Evolutionary conservation across 2,329 filamentous ascomycete species (phyloP).

Genomic region (Aspergillus uvarum): DNA sequence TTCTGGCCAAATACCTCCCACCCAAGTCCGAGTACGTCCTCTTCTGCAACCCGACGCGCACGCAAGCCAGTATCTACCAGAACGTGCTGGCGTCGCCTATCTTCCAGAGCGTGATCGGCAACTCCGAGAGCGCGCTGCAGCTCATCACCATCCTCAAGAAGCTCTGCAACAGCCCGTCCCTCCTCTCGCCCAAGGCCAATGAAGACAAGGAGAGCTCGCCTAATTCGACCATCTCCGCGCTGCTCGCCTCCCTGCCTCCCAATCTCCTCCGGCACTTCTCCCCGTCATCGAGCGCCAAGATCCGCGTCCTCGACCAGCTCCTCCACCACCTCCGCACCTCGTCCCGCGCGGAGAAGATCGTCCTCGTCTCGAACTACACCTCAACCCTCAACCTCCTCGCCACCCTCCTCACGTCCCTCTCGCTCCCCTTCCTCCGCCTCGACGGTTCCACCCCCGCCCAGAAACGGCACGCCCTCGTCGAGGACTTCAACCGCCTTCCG

Average conservation of each 20-base stretch:
- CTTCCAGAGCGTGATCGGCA: constrained; percentile 63
- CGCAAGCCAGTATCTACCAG: constrained; percentile 62
- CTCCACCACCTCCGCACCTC: constrained; percentile 60
- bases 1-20: constrained; percentile 65
- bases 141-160: constrained; percentile 73
- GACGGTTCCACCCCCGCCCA: constrained; percentile 65
- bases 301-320: constrained; percentile 66
- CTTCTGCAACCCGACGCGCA: constrained; percentile 62
- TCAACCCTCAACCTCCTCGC: constrained; percentile 68
- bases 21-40: constrained; percentile 68
- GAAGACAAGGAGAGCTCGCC: constrained; percentile 43
- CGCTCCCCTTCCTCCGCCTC: constrained; percentile 64
- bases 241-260: constrained; percentile 56
- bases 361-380: constrained; percentile 75
- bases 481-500: constrained; percentile 65
- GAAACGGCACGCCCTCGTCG: constrained; percentile 67
- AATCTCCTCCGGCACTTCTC: constrained; percentile 55
- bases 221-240: constrained; percentile 47
- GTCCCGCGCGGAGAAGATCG: constrained; percentile 65
- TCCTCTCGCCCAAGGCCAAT: constrained; percentile 54
- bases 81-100: constrained; percentile 63
- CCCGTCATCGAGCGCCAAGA: constrained; percentile 62
- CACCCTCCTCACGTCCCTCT: constrained; percentile 59
- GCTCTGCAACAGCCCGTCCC: constrained; percentile 68
- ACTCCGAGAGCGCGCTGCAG: constrained; percentile 62